phyloP scores from a whole-genome alignment of 345 rosid species.

The Fremontodendron californicum region DNA sequence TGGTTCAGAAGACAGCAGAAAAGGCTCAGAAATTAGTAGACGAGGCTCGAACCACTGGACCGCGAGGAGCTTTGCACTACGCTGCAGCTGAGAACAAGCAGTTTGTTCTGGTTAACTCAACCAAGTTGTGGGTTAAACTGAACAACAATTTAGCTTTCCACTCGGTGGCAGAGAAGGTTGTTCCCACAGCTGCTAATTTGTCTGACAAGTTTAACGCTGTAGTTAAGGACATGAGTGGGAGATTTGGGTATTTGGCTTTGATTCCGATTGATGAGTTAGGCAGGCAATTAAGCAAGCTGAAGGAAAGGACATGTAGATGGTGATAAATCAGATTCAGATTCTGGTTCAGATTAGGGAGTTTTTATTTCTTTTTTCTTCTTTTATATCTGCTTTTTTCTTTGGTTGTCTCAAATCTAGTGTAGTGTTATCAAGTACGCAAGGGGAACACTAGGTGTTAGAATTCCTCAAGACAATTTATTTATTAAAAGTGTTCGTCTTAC shows the following conservation, averaged over 20 bases:
- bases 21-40: conserved; percentile 47
- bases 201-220: conserved; percentile 47
- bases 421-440: too few species aligned
- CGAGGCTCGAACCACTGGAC: conserved; percentile 57
- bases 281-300: conserved; percentile 44
- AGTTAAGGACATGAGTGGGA: conserved; percentile 38
- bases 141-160: conserved; percentile 46
- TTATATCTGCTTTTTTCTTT: neutral
- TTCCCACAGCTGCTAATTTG: conserved; percentile 55
- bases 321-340: too few species aligned
- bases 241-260: conserved; percentile 51
- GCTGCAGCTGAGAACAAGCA: conserved; percentile 51
- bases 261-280: conserved; percentile 66
- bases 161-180: conserved; percentile 40
- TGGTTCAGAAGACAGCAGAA: conserved; percentile 38
- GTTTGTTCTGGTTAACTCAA: conserved; percentile 44
- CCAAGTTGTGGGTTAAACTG: conserved; percentile 50
- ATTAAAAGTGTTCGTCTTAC: too few species aligned
- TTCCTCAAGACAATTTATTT: too few species aligned
- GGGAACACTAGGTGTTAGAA: too few species aligned
- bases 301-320: conserved; percentile 28
- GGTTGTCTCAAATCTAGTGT: neutral
- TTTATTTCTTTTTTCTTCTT: too few species aligned
- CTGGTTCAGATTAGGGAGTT: too few species aligned
- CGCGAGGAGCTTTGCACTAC: conserved; percentile 45